These are phyloP conservation scores for Phaffia tasmanica DNA, from an alignment of 768 basidiomycete genomes.

Conservation along the genomic window DNA sequence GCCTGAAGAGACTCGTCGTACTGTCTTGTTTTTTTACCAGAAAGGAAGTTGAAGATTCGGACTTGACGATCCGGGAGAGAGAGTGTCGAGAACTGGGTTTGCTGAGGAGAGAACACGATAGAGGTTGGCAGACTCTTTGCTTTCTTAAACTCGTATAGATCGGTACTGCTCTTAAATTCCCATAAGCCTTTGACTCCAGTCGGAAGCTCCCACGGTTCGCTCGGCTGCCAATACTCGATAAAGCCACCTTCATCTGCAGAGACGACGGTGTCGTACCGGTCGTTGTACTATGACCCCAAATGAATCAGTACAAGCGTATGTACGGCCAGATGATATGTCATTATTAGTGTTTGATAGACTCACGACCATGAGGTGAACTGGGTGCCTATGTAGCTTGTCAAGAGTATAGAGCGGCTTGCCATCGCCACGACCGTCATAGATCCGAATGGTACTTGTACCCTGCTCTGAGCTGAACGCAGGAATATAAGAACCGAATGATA, in stretches of 20 bases:
- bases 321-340: neutral
- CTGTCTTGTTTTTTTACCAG: constrained; percentile 76
- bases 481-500: neutral
- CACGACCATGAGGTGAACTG: constrained; percentile 84
- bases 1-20: constrained; percentile 91
- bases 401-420: constrained; percentile 65
- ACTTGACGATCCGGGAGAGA: constrained; percentile 84
- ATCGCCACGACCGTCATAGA: constrained; percentile 87
- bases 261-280: constrained; percentile 77
- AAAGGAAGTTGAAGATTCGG: constrained; percentile 81
- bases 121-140: constrained; percentile 85
- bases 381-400: constrained; percentile 66
- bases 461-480: constrained; percentile 60
- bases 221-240: constrained; percentile 72
- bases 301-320: neutral
- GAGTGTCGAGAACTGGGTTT: constrained; percentile 80
- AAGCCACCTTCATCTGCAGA: constrained; percentile 93
- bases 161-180: constrained; percentile 81
- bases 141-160: constrained; percentile 97
- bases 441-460: constrained; percentile 57
- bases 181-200: constrained; percentile 66
- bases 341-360: constrained; percentile 34
- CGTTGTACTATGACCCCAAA: constrained; percentile 57
- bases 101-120: constrained; percentile 79
- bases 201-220: constrained; percentile 76